Evolutionary conservation across 345 rosid genomes (phyloP).

Genomic region (Litchi chinensis): DNA sequence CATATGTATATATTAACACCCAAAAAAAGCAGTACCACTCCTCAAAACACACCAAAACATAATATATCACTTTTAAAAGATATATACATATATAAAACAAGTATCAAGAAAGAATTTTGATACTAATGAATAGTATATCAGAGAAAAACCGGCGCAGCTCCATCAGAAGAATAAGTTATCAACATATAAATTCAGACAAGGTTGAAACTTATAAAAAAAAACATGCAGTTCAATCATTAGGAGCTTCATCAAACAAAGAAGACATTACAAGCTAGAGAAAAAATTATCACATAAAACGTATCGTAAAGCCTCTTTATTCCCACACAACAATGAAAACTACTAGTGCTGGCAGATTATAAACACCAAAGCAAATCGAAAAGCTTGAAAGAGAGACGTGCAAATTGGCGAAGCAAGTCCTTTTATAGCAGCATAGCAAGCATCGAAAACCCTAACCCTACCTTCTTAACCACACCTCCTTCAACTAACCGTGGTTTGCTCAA

Average conservation of each 20-base stretch:
- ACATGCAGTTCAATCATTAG: slow-evolving; percentile 13
- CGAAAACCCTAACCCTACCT: slow-evolving; percentile 2
- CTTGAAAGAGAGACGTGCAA: background rate
- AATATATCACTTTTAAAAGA: too few relatives aligned
- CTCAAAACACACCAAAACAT: too few relatives aligned
- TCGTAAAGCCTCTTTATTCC: too few relatives aligned
- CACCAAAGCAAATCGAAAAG: too few relatives aligned
- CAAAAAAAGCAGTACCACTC: too few relatives aligned
- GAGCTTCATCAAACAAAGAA: slow-evolving; percentile 4
- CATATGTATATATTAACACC: too few relatives aligned
- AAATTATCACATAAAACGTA: too few relatives aligned
- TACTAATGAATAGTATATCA: background rate
- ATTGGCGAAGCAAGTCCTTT: too few relatives aligned
- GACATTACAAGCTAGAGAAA: background rate
- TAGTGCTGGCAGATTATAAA: too few relatives aligned
- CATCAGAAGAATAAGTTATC: slow-evolving; percentile 21
- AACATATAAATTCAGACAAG: slow-evolving; percentile 25
- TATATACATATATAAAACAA: background rate
- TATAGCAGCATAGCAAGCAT: background rate
- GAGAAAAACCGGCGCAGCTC: background rate
- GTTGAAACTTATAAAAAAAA: slow-evolving; percentile 24
- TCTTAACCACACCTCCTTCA: background rate
- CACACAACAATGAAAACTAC: too few relatives aligned
- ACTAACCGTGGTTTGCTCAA: background rate
- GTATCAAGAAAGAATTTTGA: background rate